Conservation (phyloP, 176 grass and related monocot genomes). For the Musa beccarii region DNA sequence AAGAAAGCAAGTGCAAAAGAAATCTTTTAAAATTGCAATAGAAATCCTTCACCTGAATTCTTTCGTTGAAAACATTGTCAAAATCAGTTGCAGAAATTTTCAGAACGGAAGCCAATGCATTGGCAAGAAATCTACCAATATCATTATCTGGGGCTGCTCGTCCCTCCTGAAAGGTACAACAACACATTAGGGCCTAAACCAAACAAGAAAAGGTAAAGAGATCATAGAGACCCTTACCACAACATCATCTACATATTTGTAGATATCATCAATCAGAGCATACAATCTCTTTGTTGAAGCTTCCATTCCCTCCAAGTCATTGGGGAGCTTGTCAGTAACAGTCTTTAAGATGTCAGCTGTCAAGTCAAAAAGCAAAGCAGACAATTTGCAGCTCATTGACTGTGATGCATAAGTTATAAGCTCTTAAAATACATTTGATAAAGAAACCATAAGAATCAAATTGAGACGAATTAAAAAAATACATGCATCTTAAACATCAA, state of each 20-base stretch:
- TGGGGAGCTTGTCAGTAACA: conserved; percentile 71
- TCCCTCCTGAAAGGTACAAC: conserved; percentile 38
- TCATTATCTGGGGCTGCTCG: conserved; percentile 57
- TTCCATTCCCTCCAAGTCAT: conserved; percentile 95
- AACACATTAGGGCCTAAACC: background rate
- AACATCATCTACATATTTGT: conserved; percentile 93
- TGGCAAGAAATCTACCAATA: conserved; percentile 59
- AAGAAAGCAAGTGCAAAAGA: background rate
- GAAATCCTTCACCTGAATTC: conserved; percentile 49
- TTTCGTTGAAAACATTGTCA: conserved; percentile 91
- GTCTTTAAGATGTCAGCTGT: conserved; percentile 79
- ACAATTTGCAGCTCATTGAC: background rate
- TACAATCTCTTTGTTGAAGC: conserved; percentile 70
- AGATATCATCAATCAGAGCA: conserved; percentile 73
- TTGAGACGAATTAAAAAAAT: too few species aligned
- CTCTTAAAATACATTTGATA: background rate
- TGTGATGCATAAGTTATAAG: background rate
- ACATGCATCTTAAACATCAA: too few species aligned
- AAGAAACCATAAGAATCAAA: background rate
- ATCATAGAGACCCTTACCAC: conserved; percentile 39
- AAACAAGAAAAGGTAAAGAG: background rate
- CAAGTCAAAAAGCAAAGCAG: conserved; percentile 9
- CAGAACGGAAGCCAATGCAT: conserved; percentile 57
- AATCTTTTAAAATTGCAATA: background rate
- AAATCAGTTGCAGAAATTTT: conserved; percentile 71